Evolutionary conservation across 305 asterid species (phyloP).

Genomic region (Solanum hybrid): DNA sequence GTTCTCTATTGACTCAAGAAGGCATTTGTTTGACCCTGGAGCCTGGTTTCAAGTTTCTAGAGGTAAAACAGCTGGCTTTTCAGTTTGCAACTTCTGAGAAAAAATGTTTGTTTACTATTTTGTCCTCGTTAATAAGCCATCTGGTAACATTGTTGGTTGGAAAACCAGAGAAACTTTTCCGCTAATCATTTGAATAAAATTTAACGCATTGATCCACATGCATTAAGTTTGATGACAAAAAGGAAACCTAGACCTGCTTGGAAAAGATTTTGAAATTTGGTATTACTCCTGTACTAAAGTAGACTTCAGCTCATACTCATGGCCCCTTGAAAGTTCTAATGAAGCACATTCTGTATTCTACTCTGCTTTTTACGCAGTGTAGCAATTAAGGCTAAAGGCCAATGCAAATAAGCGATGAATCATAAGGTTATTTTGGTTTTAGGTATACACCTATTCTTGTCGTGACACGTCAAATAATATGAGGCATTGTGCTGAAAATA

Average conservation of each 20-base stretch:
- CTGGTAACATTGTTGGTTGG: background rate
- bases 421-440: background rate
- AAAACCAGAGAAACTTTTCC: background rate
- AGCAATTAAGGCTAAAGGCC: background rate
- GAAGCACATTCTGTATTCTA: background rate
- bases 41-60: conserved; percentile 92
- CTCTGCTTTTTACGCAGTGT: background rate
- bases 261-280: background rate
- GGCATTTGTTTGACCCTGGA: conserved; percentile 93
- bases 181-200: background rate
- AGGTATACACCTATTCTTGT: background rate
- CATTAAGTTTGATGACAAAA: background rate
- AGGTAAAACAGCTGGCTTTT: conserved; percentile 42
- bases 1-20: conserved; percentile 95
- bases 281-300: background rate
- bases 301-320: background rate
- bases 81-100: background rate
- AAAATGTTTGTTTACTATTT: background rate
- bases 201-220: background rate
- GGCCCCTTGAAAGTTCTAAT: background rate
- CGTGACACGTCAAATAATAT: background rate
- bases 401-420: background rate
- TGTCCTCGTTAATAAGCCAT: background rate
- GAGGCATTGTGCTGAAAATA: background rate
- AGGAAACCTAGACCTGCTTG: background rate